Evolutionary conservation across 2,329 filamentous ascomycete genomes (phyloP).

Genomic region (Ophiostoma himal-ulmi): DNA sequence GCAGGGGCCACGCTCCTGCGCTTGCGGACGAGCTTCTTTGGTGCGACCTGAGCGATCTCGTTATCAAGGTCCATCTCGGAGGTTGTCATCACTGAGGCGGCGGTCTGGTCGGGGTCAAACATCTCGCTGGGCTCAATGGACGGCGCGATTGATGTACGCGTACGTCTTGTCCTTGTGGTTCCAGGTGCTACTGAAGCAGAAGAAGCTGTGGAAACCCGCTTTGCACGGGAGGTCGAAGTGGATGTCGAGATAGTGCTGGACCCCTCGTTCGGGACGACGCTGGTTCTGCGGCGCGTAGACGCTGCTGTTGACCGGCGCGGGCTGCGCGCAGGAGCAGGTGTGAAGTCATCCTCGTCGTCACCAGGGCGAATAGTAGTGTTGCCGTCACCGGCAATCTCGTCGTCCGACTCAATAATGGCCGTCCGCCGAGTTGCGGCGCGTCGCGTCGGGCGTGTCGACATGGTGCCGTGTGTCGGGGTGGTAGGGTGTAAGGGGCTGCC

Average conservation of each 20-base stretch:
- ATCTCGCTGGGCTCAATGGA: constrained; percentile 47
- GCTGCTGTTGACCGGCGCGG: constrained; percentile 34
- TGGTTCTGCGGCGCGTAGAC: constrained; percentile 36
- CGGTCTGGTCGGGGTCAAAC: constrained; percentile 50
- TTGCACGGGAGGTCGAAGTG: neutral
- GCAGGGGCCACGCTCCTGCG: constrained; percentile 53
- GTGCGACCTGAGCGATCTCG: constrained; percentile 25
- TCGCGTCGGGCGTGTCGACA: constrained; percentile 41
- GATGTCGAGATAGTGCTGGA: constrained; percentile 25
- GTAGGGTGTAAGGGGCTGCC: constrained; percentile 10
- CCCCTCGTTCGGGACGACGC: constrained; percentile 34
- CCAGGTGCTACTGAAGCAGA: constrained; percentile 27
- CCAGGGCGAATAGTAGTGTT: constrained; percentile 43
- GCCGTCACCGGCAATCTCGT: constrained; percentile 56
- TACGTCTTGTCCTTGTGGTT: constrained; percentile 41
- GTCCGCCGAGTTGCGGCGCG: constrained; percentile 58
- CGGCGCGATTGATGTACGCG: constrained; percentile 30
- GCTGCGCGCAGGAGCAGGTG: constrained; percentile 60
- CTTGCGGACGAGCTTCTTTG: constrained; percentile 51
- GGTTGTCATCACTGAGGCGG: constrained; percentile 25
- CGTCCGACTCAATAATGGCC: constrained; percentile 72
- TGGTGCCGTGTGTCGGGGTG: constrained; percentile 27
- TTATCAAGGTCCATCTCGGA: constrained; percentile 7
- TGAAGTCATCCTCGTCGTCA: constrained; percentile 67
- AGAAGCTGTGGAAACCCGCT: constrained; percentile 9